Evolutionary conservation across 2,329 filamentous ascomycete genomes (phyloP).

Genomic region (Colletotrichum phormii): DNA sequence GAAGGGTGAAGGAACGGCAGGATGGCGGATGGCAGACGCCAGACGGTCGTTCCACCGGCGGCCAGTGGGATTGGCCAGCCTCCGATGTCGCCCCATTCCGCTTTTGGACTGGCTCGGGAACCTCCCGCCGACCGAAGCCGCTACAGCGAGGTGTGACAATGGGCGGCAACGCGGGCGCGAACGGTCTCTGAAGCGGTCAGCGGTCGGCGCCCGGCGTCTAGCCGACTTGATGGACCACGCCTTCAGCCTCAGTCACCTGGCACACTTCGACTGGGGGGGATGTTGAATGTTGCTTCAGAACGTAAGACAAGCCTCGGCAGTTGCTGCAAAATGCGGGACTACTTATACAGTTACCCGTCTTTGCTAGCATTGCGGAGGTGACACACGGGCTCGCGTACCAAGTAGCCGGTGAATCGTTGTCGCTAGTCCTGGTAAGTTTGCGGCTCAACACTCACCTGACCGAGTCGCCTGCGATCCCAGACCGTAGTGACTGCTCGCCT

Average conservation of each 20-base stretch:
- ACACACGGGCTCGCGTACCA: constrained; percentile 8
- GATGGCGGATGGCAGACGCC: not conserved
- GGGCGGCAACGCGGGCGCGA: constrained; percentile 29
- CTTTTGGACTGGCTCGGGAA: constrained; percentile 21
- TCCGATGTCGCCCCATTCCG: constrained; percentile 29
- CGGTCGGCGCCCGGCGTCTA: constrained; percentile 26
- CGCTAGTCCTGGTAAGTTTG: constrained; percentile 10
- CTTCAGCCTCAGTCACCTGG: constrained; percentile 30
- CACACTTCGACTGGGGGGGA: not conserved
- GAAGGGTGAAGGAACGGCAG: constrained; percentile 25
- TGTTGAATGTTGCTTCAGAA: not conserved
- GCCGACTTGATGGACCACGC: constrained; percentile 17
- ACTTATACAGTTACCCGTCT: not conserved
- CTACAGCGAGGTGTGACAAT: constrained; percentile 33
- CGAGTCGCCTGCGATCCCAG: not conserved
- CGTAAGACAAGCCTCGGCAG: constrained; percentile 19
- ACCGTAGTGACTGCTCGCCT: not conserved
- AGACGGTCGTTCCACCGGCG: constrained; percentile 7
- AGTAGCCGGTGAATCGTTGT: constrained; percentile 17
- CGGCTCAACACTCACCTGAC: constrained; percentile 34
- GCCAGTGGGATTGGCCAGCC: constrained; percentile 19
- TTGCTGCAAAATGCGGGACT: not conserved
- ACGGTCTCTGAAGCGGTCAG: constrained; percentile 28
- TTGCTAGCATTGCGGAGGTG: constrained; percentile 5
- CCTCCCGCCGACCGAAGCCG: constrained; percentile 26